Base-by-base conservation (phyloP, 768 basidiomycete species). In the Lyophyllum shimeji region DNA sequence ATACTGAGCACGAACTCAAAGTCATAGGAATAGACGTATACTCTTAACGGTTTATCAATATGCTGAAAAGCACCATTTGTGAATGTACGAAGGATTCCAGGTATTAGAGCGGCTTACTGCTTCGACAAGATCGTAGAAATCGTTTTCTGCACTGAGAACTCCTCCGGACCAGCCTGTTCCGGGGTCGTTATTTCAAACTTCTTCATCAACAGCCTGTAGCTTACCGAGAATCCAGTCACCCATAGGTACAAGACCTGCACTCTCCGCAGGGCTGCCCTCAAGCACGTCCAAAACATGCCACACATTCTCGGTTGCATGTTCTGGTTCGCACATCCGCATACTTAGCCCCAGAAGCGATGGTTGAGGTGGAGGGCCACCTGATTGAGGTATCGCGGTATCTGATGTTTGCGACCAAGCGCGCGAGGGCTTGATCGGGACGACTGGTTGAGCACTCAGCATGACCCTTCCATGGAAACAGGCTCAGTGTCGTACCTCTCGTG, bases 221-320 rank as follows among this genome's bases (percentile, higher is more conserved):
- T 49, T 50, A 76, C 77, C 77, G 55, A 79, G 62, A 53, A 80
- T 77, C 77, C 75, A 77, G 65, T 80, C 82, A 39, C 82, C 86
- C 76, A 92, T 95, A 0, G 96, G 96, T 18, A 99, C 97, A 11
- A 98, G 83, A 2, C 95, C 96, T 6, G 95, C 94, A 65, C 89
- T 92, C 76, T 98, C 95, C 8, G 96, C 97, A 6, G 97, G 97
- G 59, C 89, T 92, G 20, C 94, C 96, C 70, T 99, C 96, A 39
- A 96, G 74, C 13, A 99, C 94, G 67, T 99, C 97, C 45, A 99
- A 78, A 39, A 99, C 94, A 71, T 98, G 97, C 95, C 97, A 99
- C 5, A 99, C 95, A 60, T 90, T 93, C 66, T 98, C 94, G 18
- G 92, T 76, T 15, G 96, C 90, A 49, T 83, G 79, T 63, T 92